A percentile compares a stretch with the other conserved stretches of the same genome.
Conservation (phyloP, 495 filamentous ascomycete species). For the Lasiosphaeria hispida region DNA sequence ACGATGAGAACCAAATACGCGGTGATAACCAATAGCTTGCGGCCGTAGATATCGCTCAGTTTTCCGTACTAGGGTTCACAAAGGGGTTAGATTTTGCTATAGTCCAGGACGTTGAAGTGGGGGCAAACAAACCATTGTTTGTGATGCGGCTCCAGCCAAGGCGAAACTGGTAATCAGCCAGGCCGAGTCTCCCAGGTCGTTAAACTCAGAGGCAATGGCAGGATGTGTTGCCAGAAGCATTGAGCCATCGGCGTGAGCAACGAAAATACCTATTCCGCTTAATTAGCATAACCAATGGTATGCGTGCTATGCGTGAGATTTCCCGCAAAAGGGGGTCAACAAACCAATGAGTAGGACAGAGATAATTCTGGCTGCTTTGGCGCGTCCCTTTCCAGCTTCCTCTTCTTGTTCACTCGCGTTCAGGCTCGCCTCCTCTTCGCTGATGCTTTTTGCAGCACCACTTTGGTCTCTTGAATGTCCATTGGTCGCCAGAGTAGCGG, state of each 20-base stretch:
- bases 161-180: slow-evolving; percentile 69
- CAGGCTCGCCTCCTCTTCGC: slow-evolving; percentile 20
- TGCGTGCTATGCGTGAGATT: background rate
- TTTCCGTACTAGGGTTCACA: slow-evolving; percentile 44
- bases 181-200: slow-evolving; percentile 54
- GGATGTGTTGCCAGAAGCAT: slow-evolving; percentile 63
- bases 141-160: slow-evolving; percentile 57
- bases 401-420: background rate
- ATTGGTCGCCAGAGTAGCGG: background rate
- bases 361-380: slow-evolving; percentile 24
- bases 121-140: slow-evolving; percentile 45
- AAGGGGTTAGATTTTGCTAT: background rate
- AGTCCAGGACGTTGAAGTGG: too few relatives aligned
- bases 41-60: slow-evolving; percentile 51
- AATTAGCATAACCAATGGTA: background rate
- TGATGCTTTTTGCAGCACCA: slow-evolving; percentile 2
- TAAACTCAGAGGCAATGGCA: slow-evolving; percentile 65
- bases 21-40: slow-evolving; percentile 39
- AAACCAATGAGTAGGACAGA: slow-evolving; percentile 30
- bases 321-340: background rate
- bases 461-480: background rate
- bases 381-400: background rate
- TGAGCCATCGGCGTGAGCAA: slow-evolving; percentile 60
- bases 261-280: slow-evolving; percentile 54
- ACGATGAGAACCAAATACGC: slow-evolving; percentile 44